These are phyloP conservation scores for Amyloporia xantha DNA, from an alignment of 768 basidiomycete genomes.

Conservation along the genomic window DNA sequence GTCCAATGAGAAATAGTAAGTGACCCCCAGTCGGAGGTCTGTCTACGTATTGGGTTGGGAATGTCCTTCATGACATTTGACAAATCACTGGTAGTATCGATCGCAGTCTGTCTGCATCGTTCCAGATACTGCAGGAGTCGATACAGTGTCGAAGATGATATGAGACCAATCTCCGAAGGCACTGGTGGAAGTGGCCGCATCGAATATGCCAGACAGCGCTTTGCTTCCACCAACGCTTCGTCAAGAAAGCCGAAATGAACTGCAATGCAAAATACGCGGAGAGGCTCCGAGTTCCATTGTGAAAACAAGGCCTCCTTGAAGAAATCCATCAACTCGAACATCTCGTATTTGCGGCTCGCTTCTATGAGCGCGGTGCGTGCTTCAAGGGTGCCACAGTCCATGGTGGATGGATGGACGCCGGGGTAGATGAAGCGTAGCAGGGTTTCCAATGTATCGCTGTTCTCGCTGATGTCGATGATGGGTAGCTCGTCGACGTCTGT, in stretches of 20 bases:
- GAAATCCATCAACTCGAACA: neutral
- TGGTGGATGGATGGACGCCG: neutral
- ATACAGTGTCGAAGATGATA: neutral
- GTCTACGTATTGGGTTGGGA: neutral
- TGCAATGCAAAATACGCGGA: neutral
- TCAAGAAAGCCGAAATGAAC: neutral
- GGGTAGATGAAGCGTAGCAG: slow-evolving; percentile 11
- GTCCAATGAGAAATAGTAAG: neutral
- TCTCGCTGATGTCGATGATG: slow-evolving; percentile 4
- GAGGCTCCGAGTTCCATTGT: neutral
- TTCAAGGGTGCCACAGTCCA: neutral
- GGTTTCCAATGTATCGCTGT: slow-evolving; percentile 3
- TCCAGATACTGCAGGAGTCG: neutral
- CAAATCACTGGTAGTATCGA: neutral
- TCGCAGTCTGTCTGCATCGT: neutral
- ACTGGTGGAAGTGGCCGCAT: slow-evolving; percentile 8
- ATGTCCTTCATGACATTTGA: neutral
- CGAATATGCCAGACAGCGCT: slow-evolving; percentile 1
- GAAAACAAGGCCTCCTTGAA: neutral
- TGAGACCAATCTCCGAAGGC: neutral
- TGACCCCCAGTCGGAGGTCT: neutral
- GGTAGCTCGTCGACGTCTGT: slow-evolving; percentile 6
- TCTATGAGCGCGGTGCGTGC: slow-evolving; percentile 6
- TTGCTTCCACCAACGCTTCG: slow-evolving; percentile 4
- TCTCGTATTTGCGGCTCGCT: slow-evolving; percentile 13